Base-by-base conservation (phyloP, 2,329 filamentous ascomycete genomes). In the Rugonectria rugulosa region DNA sequence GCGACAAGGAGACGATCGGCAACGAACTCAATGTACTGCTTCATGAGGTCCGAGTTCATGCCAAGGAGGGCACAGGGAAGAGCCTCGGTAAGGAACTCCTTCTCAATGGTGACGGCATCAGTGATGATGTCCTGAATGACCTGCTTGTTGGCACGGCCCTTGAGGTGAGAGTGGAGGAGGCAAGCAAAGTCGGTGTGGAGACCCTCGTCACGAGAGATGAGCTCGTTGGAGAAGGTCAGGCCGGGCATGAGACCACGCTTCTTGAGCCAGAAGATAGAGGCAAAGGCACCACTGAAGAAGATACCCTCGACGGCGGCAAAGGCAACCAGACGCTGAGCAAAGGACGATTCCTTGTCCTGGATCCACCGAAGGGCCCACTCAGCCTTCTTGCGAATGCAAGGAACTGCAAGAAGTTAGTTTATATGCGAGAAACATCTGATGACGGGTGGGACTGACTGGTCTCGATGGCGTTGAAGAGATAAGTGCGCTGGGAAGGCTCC, bases 201-300 rank as follows among this genome's bases (percentile, higher is more conserved):
- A 76, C 95, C 95, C 85, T 99, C 95, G 69, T 99, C 95, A 81
- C 95, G 94, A 60, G 95, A 99, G 81, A 99, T 99, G 72, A 99
- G 90, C 83, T 99, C 95, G 82, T 99, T 99, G 75, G 95, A 98
- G 83, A 99, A 99, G 67, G 95, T 98, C 61, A 99, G 85, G 68
- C 95, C 95, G 42, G 95, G 90, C 95, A 99, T 99, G 66, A 99
- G 88, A 68, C 95, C 95, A 76, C 96, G 95, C 89, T 99, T 99
- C 91, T 98, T 99, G 72, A 99, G 84, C 95, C 95, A 99, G 86
- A 99, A 99, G 80, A 99, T 98, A 66, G 95, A 96, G 4, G 95
- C 95, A 71, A 99, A 99, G 20, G 95, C 96, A 62, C 95, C 95
- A 68, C 90, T 95, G 88, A 99, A 99, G 88, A 99, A 99, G 81